phyloP scores from a whole-genome alignment of 148 eudicot species.

The Diospyros lotus region DNA sequence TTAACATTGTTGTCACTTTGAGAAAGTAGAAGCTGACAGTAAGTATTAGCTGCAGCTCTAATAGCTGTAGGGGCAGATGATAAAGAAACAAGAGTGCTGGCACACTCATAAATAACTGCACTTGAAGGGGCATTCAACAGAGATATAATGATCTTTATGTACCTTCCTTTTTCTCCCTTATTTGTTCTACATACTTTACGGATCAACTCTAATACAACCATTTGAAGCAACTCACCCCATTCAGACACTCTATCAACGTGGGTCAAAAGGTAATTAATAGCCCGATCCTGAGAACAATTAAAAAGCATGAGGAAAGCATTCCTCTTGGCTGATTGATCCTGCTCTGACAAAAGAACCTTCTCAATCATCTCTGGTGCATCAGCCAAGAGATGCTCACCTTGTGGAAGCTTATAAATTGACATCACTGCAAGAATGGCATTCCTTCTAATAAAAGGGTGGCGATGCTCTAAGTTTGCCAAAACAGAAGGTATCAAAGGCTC shows the following conservation, averaged over 20 bases:
- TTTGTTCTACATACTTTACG: slow-evolving; percentile 73
- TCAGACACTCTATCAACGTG: slow-evolving; percentile 61
- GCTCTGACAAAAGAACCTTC: slow-evolving; percentile 55
- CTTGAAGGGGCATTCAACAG: slow-evolving; percentile 67
- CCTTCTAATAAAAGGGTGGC: slow-evolving; percentile 61
- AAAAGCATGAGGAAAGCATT: slow-evolving; percentile 80
- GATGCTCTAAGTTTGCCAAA: slow-evolving; percentile 50
- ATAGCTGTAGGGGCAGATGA: slow-evolving; percentile 83
- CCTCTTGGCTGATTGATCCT: slow-evolving; percentile 71
- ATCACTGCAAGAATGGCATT: slow-evolving; percentile 57
- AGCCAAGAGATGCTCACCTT: slow-evolving; percentile 54
- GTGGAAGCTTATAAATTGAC: slow-evolving; percentile 59
- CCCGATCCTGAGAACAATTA: slow-evolving; percentile 68
- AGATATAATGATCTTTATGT: slow-evolving; percentile 70
- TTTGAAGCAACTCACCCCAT: slow-evolving; percentile 74
- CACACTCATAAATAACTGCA: slow-evolving; percentile 81
- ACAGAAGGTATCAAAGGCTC: slow-evolving; percentile 63
- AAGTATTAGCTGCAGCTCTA: slow-evolving; percentile 80
- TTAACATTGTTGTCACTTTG: slow-evolving; percentile 92
- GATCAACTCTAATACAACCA: slow-evolving; percentile 79
- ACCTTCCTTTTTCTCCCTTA: slow-evolving; percentile 70
- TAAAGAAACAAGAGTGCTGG: slow-evolving; percentile 67
- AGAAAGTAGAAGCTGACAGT: slow-evolving; percentile 72
- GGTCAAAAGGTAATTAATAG: slow-evolving; percentile 57
- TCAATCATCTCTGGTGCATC: slow-evolving; percentile 70